These are phyloP conservation scores for Orychophragmus violaceus DNA, from an alignment of 345 rosid species.

Conservation along the genomic window DNA sequence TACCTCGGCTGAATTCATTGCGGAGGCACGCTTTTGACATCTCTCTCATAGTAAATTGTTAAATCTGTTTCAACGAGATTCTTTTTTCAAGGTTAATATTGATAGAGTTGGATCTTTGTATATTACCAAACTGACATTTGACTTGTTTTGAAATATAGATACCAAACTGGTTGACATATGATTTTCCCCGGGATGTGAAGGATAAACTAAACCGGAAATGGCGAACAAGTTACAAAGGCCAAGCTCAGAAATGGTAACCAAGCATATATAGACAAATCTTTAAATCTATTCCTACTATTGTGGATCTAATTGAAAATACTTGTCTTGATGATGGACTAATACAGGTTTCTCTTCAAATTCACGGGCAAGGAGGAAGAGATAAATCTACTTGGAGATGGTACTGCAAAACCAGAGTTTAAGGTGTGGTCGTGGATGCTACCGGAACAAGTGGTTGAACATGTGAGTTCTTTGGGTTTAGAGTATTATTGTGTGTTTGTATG, in stretches of 20 bases:
- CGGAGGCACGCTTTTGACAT: conserved; percentile 48
- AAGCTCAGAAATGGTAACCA: conserved; percentile 72
- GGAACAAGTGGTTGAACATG: conserved; percentile 49
- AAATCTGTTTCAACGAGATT: neutral
- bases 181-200: conserved; percentile 47
- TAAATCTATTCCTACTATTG: neutral
- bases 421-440: conserved; percentile 73
- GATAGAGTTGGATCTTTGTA: neutral
- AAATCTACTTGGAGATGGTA: conserved; percentile 65
- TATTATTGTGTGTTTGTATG: neutral
- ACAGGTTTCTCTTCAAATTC: conserved; percentile 73
- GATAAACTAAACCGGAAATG: conserved; percentile 47
- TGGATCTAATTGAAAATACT: neutral
- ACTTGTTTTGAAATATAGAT: conserved; percentile 30
- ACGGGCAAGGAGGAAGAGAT: conserved; percentile 75
- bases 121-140: conserved; percentile 11
- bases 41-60: conserved; percentile 22
- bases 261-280: neutral
- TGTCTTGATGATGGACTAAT: neutral
- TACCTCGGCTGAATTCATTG: conserved; percentile 63
- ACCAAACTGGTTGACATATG: conserved; percentile 76
- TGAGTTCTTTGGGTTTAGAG: conserved; percentile 30
- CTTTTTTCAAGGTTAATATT: neutral
- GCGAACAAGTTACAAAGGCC: conserved; percentile 73
- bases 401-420: conserved; percentile 64